Percentiles rank a stretch among this genome's conserved stretches.
These are phyloP conservation scores for Ophiostoma sp. DNA, from an alignment of 2,329 filamentous ascomycete species.

Conservation along the genomic window DNA sequence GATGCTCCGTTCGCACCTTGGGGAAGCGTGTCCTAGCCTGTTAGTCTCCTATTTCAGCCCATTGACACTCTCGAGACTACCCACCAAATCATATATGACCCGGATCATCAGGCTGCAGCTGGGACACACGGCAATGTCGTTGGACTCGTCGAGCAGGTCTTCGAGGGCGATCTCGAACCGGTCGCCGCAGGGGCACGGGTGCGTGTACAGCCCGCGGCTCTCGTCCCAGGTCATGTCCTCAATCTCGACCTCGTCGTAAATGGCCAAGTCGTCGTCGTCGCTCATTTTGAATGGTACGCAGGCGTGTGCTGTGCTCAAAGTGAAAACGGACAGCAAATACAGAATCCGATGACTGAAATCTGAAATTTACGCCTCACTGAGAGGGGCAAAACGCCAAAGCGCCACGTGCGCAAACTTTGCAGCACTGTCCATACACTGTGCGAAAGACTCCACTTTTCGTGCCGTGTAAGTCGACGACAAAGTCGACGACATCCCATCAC, in stretches of 20 bases:
- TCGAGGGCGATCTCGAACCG: conserved; percentile 84
- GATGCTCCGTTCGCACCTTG: neutral
- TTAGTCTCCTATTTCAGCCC: neutral
- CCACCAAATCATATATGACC: conserved; percentile 70
- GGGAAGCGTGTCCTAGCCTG: conserved; percentile 5
- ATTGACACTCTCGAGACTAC: neutral
- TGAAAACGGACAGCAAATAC: too few species aligned
- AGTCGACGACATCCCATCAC: too few species aligned
- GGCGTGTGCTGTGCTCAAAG: too few species aligned
- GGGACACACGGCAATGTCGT: conserved; percentile 90
- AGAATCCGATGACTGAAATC: neutral
- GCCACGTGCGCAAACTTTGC: conserved; percentile 13
- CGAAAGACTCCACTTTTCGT: conserved; percentile 4
- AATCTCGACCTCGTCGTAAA: conserved; percentile 98
- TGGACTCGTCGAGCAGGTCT: conserved; percentile 77
- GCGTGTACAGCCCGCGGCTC: conserved; percentile 80
- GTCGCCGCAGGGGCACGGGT: conserved; percentile 95
- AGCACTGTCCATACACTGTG: neutral
- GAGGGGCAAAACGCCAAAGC: conserved; percentile 17
- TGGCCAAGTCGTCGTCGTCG: conserved; percentile 57
- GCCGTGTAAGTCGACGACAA: conserved; percentile 15
- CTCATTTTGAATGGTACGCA: conserved; percentile 39
- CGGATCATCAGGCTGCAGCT: conserved; percentile 96
- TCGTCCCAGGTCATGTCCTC: conserved; percentile 95
- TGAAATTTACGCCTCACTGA: neutral